A percentile compares a stretch with the other conserved stretches of the same genome.
Evolutionary conservation across 2,329 filamentous ascomycete species (phyloP).

Genomic region (Aspergillus latus): DNA sequence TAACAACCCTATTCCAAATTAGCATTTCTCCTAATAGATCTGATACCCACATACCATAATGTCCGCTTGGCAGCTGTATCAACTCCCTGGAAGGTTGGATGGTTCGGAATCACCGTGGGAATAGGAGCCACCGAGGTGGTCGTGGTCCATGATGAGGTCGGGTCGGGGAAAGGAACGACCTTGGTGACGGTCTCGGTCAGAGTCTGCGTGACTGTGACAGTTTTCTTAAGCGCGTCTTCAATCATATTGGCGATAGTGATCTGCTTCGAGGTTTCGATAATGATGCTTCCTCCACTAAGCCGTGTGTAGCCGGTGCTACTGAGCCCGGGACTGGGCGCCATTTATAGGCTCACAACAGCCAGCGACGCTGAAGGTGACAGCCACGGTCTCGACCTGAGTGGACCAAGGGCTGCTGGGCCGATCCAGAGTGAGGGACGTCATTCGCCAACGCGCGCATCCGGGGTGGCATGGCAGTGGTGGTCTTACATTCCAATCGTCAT

Average conservation of each 20-base stretch:
- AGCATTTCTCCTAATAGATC: not conserved
- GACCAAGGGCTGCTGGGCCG: not conserved
- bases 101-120: slow-evolving; percentile 42
- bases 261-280: too few relatives aligned
- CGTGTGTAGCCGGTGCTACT: not conserved
- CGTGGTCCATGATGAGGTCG: slow-evolving; percentile 18
- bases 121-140: slow-evolving; percentile 41
- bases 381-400: slow-evolving; percentile 6
- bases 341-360: slow-evolving; percentile 2
- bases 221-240: slow-evolving; percentile 14
- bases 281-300: not conserved
- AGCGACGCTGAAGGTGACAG: not conserved
- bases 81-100: slow-evolving; percentile 38
- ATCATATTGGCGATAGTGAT: slow-evolving; percentile 14
- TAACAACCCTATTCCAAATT: slow-evolving; percentile 62
- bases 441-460: slow-evolving; percentile 1
- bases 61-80: slow-evolving; percentile 42
- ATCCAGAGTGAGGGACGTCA: not conserved
- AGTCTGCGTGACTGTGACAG: slow-evolving; percentile 8
- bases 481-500: slow-evolving; percentile 27
- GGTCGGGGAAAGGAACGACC: slow-evolving; percentile 20
- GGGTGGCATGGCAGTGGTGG: slow-evolving; percentile 4
- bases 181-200: slow-evolving; percentile 13
- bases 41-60: slow-evolving; percentile 41
- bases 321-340: not conserved